Base-by-base conservation (phyloP, 1,284 basidiomycete species). In the Kwoniella shivajii region DNA sequence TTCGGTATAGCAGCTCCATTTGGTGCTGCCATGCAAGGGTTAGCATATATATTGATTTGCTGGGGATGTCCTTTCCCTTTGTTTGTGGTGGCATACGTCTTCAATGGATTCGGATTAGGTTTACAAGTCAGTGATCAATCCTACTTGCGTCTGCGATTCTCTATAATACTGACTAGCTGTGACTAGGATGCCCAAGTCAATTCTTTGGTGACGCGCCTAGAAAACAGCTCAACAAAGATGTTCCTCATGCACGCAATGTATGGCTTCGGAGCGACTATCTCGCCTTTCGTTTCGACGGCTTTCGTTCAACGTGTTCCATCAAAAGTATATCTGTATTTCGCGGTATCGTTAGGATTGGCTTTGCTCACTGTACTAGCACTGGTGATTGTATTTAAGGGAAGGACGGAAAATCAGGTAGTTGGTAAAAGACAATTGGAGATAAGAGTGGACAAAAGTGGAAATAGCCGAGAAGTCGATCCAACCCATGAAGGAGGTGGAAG, bases 231-330 rank as follows among this genome's bases (percentile, higher is more conserved):
- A 6, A 71, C 67, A 1, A 85, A 85, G 67, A 86, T 88, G 85
- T 84, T 85, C 45, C 69, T 87, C 38, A 66, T 85, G 37, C 86
- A 88, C 65, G 85, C 84, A 0, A 72, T 79, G 13, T 85, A 85
- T 66, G 84, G 87, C 42, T 66, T 84, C 2, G 88, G 88, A 1
- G 88, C 88, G 0, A 83, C 89, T 36, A 76, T 81, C 11, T 78
- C 86, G 0, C 88, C 88, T 0, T 80, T 89, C 3, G 83, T 85
- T 0, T 81, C 87, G 0, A 89, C 88, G 0, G 83, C 86, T 53
- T 89, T 88, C 61, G 79, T 85, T 18, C 80, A 83, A 53, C 63
- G 54, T 37, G 80, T 55, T 63, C 65, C 4, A 73, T 75, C 47
- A 22, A 84, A 84, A 80, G 72, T 74, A 42, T 85, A 84, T 11